Percentiles rank a stretch among this genome's conserved stretches.
Conservation (phyloP, 1,284 basidiomycete genomes). For the Cryptococcus floricola region DNA sequence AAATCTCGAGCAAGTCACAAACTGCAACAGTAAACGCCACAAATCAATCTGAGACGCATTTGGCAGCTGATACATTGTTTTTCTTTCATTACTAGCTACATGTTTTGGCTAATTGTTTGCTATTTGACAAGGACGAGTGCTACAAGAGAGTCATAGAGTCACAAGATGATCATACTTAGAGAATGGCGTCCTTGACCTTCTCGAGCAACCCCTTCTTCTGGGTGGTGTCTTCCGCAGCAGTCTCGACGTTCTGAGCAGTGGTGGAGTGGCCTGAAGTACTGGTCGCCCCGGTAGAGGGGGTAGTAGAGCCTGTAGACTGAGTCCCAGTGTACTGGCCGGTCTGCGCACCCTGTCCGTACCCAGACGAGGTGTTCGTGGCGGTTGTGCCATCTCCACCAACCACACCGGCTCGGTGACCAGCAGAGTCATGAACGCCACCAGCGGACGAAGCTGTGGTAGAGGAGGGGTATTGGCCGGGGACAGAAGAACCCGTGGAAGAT, state of each 20-base stretch:
- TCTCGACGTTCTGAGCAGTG: background rate
- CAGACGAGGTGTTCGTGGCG: background rate
- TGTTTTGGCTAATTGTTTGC: background rate
- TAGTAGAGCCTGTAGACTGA: background rate
- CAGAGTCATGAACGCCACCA: background rate
- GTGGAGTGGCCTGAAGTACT: background rate
- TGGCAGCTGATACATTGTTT: too few relatives aligned
- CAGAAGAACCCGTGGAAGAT: background rate
- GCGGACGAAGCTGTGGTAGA: background rate
- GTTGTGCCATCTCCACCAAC: background rate
- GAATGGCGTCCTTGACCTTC: conserved; percentile 31
- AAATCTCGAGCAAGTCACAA: too few relatives aligned
- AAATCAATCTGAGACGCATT: too few relatives aligned
- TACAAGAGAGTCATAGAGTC: too few relatives aligned
- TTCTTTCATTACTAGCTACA: background rate
- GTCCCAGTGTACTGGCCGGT: background rate
- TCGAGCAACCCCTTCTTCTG: conserved; percentile 31
- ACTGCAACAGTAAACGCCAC: too few relatives aligned
- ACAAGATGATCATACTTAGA: background rate
- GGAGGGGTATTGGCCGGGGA: background rate
- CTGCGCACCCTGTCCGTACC: background rate
- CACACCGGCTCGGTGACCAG: background rate
- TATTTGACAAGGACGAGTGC: too few relatives aligned
- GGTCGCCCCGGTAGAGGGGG: background rate
- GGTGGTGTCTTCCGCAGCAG: background rate